Evolutionary conservation across 495 filamentous ascomycete species (phyloP).

Genomic region (Daldinia bambusicola): DNA sequence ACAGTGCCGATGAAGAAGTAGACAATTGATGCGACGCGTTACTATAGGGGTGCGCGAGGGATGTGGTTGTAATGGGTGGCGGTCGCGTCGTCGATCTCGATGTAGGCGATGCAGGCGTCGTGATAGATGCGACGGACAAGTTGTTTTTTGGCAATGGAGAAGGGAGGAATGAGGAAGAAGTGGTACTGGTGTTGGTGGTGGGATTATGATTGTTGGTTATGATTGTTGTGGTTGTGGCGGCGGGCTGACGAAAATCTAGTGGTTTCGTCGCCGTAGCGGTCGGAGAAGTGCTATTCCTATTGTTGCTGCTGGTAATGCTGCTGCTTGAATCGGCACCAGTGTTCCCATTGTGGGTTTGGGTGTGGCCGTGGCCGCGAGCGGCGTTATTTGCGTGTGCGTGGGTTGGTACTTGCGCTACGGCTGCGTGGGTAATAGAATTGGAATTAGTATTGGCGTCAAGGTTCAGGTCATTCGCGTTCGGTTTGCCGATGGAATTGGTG

Average conservation of each 20-base stretch:
- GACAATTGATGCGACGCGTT: conserved; percentile 47
- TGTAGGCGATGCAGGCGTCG: conserved; percentile 33
- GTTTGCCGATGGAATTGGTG: conserved; percentile 4
- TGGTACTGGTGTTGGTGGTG: conserved; percentile 35
- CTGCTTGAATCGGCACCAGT: conserved; percentile 26
- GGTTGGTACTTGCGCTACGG: conserved; percentile 16
- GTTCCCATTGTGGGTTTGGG: conserved; percentile 37
- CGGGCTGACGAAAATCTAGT: conserved; percentile 51
- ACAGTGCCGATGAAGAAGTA: conserved; percentile 25
- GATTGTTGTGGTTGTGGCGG: conserved; percentile 23
- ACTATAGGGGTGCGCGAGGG: conserved; percentile 45
- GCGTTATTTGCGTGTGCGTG: conserved; percentile 15
- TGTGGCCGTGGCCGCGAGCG: conserved; percentile 24
- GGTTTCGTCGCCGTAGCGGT: conserved; percentile 44
- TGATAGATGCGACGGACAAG: conserved; percentile 41
- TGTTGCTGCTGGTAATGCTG: conserved; percentile 21
- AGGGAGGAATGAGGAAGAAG: conserved; percentile 52
- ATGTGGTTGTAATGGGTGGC: conserved; percentile 20
- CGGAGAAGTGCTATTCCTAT: conserved; percentile 40
- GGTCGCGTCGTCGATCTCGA: conserved; percentile 42
- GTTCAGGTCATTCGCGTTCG: conserved; percentile 10
- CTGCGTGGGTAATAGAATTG: conserved; percentile 34
- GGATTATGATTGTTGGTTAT: conserved; percentile 20
- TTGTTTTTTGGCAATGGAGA: conserved; percentile 46
- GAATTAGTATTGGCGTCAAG: conserved; percentile 37